Evolutionary conservation across 768 basidiomycete species (phyloP), one percentile per base, ranked within the genome.

Genomic region (Hemileccinum rubropunctum): DNA sequence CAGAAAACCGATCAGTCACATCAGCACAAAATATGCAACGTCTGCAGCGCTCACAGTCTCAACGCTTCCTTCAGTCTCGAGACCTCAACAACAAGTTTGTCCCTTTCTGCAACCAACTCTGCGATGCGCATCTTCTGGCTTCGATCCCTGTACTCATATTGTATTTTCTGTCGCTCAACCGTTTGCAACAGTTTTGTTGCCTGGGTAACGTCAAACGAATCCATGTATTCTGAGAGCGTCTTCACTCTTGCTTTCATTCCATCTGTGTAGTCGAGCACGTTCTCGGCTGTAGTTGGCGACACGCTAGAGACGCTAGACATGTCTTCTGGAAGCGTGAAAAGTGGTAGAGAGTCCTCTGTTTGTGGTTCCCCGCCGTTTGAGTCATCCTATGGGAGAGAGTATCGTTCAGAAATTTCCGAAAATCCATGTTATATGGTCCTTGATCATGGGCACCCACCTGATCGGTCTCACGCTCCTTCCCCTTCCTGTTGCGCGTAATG

Each of bases 261-360:
- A 7, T 53, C 51, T 2, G 49, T 45, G n/a, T 56, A 64, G 42
- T 64, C 63, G 4, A 66, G 47, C 33, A 66, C 52, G 30, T 63
- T 64, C 27, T 66, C 63, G 3, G 61, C 63, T 15, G 11, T 53
- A 0, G 63, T 66, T 9, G 63, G 64, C 13, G 63, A 64, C 23
- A 33, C 54, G 17, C 58, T 51, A 10, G 61, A 30, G 5, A 35
- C 36, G 4, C 54, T 45, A 13, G 58, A 39, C 7, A 36, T 10
- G n/a, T 55, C 56, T 37, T 48, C 63, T 18, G 57, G 34, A 32
- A 27, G 36, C 13, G 56, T 48, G 7, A 56, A 59, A 34, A 58
- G 50, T n/a, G 63, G 61, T 13, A 68, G 50, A 13, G 35, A 41
- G 43, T 60, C 53, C 2, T 58, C 57, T 14, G 11, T 7, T 32